phyloP scores from a whole-genome alignment of 768 basidiomycete species.

The Pisolithus marmoratus region DNA sequence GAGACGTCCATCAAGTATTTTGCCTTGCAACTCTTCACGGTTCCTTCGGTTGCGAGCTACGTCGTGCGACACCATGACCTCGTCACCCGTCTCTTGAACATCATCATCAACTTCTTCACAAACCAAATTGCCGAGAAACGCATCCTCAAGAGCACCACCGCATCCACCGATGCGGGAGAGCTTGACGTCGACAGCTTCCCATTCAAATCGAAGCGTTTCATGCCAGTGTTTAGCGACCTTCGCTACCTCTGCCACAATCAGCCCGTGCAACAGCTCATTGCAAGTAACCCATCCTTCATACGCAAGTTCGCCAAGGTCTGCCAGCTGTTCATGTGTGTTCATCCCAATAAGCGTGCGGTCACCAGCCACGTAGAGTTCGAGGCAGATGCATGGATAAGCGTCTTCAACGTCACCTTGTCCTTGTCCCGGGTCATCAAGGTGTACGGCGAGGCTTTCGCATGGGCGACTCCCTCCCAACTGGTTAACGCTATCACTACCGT shows the following conservation, averaged over 20 bases:
- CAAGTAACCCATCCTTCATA: slow-evolving; percentile 60
- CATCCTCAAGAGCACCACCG: slow-evolving; percentile 35
- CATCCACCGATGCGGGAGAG: slow-evolving; percentile 19
- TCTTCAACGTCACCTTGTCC: slow-evolving; percentile 92
- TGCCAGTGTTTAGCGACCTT: slow-evolving; percentile 90
- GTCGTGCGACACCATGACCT: slow-evolving; percentile 71
- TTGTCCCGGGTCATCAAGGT: slow-evolving; percentile 84
- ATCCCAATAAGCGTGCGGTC: slow-evolving; percentile 80
- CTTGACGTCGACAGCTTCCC: slow-evolving; percentile 81
- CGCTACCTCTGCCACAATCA: slow-evolving; percentile 79
- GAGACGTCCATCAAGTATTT: slow-evolving; percentile 95
- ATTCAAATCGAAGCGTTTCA: slow-evolving; percentile 93
- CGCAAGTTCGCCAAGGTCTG: slow-evolving; percentile 70
- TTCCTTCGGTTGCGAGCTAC: slow-evolving; percentile 77
- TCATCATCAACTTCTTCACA: slow-evolving; percentile 90
- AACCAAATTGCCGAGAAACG: slow-evolving; percentile 77
- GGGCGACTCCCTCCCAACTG: slow-evolving; percentile 52
- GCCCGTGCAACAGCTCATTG: slow-evolving; percentile 76
- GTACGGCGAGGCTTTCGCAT: slow-evolving; percentile 79
- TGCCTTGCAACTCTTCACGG: slow-evolving; percentile 88
- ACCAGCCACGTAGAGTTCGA: slow-evolving; percentile 92
- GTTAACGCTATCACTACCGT: slow-evolving; percentile 63
- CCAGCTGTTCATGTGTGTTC: slow-evolving; percentile 89
- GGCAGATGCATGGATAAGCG: slow-evolving; percentile 93
- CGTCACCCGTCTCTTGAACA: slow-evolving; percentile 68